phyloP scores from a whole-genome alignment of 768 basidiomycete genomes.

The Leccinum uliginosum region DNA sequence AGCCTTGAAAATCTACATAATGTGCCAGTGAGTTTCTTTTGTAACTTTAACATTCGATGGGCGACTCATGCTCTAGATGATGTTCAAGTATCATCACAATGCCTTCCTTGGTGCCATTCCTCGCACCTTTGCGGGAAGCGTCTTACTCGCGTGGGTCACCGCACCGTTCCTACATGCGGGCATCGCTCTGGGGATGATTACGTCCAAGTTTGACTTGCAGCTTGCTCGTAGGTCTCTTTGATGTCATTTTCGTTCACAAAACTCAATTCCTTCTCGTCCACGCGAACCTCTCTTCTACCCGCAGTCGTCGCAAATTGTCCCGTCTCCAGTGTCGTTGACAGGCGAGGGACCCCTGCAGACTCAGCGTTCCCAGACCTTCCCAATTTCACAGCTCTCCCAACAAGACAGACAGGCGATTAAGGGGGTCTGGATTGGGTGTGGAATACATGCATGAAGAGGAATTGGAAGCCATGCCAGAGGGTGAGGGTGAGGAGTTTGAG shows the following conservation, averaged over 20 bases:
- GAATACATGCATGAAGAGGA: slow-evolving; percentile 64
- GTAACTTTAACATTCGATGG: background rate
- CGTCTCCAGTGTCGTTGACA: slow-evolving; percentile 4
- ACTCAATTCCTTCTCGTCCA: background rate
- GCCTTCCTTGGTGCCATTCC: slow-evolving; percentile 87
- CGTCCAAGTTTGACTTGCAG: slow-evolving; percentile 66
- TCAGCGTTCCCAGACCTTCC: slow-evolving; percentile 32
- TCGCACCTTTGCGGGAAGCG: slow-evolving; percentile 77
- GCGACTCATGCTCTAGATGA: slow-evolving; percentile 2
- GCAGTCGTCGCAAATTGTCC: slow-evolving; percentile 18
- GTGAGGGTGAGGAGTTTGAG: slow-evolving; percentile 31
- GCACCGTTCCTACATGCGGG: slow-evolving; percentile 46
- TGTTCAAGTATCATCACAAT: slow-evolving; percentile 80
- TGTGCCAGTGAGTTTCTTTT: slow-evolving; percentile 40
- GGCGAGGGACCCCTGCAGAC: slow-evolving; percentile 3
- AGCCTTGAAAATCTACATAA: slow-evolving; percentile 37
- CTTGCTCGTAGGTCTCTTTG: slow-evolving; percentile 50
- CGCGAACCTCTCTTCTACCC: slow-evolving; percentile 24
- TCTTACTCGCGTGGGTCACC: slow-evolving; percentile 58
- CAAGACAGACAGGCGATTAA: slow-evolving; percentile 49
- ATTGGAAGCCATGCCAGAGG: slow-evolving; percentile 42
- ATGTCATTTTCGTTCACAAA: background rate
- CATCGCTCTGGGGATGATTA: slow-evolving; percentile 37
- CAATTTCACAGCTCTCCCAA: slow-evolving; percentile 57
- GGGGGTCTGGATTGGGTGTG: slow-evolving; percentile 59